These are phyloP conservation scores for Boletellus emodensis DNA, from an alignment of 768 basidiomycete genomes.

Conservation along the genomic window DNA sequence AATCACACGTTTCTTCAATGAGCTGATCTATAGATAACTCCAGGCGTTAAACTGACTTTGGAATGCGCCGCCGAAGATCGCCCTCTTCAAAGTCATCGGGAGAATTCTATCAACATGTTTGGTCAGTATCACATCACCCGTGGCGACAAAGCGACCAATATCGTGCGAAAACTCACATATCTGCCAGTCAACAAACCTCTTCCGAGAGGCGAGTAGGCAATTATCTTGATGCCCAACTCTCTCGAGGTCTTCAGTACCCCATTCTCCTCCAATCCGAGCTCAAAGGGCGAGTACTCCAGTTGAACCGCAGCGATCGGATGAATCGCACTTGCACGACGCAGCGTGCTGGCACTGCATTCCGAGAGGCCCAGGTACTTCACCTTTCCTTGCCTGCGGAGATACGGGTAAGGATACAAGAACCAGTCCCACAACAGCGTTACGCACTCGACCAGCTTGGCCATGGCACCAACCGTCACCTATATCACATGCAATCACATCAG, in stretches of 20 bases:
- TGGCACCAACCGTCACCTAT: conserved; percentile 42
- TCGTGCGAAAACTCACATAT: conserved; percentile 27
- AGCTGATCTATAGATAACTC: neutral
- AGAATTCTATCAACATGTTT: conserved; percentile 23
- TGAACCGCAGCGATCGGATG: conserved; percentile 50
- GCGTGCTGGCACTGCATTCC: conserved; percentile 43
- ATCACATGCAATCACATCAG: neutral
- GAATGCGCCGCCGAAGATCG: conserved; percentile 23
- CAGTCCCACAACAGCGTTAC: neutral
- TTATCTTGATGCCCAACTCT: conserved; percentile 46
- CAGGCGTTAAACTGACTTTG: conserved; percentile 25
- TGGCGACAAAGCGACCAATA: too few relatives aligned
- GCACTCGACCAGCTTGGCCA: conserved; percentile 52
- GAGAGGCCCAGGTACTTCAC: conserved; percentile 51
- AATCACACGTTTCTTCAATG: neutral
- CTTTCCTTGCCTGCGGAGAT: conserved; percentile 33
- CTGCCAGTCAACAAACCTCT: conserved; percentile 48
- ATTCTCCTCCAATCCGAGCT: conserved; percentile 45
- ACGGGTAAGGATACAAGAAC: neutral
- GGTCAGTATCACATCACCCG: neutral
- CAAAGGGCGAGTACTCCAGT: conserved; percentile 50
- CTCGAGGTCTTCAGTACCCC: conserved; percentile 40
- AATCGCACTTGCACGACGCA: conserved; percentile 48
- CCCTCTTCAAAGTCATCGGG: conserved; percentile 29
- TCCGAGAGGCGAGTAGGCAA: conserved; percentile 53